Evolutionary conservation across 2,329 filamentous ascomycete genomes (phyloP), one percentile per base, ranked within the genome.

Genomic region (Zymoseptoria pseudotritici): DNA sequence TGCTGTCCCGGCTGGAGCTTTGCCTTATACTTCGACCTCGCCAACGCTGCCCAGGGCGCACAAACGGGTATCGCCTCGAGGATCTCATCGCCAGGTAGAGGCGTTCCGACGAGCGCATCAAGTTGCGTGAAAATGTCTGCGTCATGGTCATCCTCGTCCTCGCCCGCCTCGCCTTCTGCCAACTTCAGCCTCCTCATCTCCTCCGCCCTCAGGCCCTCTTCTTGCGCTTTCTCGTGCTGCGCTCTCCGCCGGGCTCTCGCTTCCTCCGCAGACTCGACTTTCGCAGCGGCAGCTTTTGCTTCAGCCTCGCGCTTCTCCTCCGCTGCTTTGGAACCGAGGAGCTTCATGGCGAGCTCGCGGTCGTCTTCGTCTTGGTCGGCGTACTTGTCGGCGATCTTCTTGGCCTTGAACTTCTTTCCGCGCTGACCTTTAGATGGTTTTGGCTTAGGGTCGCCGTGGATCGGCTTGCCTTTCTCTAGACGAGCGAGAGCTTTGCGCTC

Each of bases 311-410:
- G 84, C 63, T 86, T 86, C 67, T 89, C 82, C 46, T 83, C 82
- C 1, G 87, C 87, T 0, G 82, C 82, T 61, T 82, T 79, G 1
- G 90, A 87, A 49, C 94, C 94, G n/a, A 96, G 85, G n/a, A 97
- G 82, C 22, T 86, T 82, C 75, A 97, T 88, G 31, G 91, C 91
- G 0, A 92, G 83, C 6, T 83, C 84, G 11, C 91, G 90, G 70
- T 99, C 94, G 74, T 96, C 93, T 58, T 96, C 91, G 68, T 97
- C 93, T 79, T 97, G 94, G 67, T 95, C 80, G 53, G 89, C 93
- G 76, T 99, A 99, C 73, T 96, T 97, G 60, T 84, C 79, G 3
- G 90, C 90, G 1, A 90, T 86, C 74, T 94, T 96, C 79, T 95
- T 96, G 51, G 87, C 86, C 72, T 96, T 96, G 61, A 82, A 83